A percentile compares a stretch with the other conserved stretches of the same genome.
These are phyloP conservation scores for Vitis cinerea DNA, from an alignment of 164 flowering plant genomes.

Conservation along the genomic window DNA sequence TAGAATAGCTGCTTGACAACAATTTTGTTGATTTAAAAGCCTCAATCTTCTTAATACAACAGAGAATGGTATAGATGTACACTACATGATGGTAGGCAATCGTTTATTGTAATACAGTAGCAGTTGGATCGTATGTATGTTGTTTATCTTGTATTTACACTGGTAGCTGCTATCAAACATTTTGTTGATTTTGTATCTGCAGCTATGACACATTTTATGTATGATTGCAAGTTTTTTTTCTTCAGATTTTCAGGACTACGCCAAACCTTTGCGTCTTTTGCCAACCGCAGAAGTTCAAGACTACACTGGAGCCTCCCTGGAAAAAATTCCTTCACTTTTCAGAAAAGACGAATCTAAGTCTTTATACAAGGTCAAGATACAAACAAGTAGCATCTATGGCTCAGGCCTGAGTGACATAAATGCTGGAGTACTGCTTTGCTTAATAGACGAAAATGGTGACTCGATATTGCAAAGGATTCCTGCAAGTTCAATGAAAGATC, in stretches of 20 bases:
- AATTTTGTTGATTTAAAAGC: too few relatives aligned
- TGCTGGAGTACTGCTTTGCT: conserved; percentile 69
- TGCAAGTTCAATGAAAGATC: conserved; percentile 20
- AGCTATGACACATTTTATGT: neutral
- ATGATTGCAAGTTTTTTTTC: neutral
- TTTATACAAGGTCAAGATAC: conserved; percentile 46
- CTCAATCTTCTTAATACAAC: too few relatives aligned
- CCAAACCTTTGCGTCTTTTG: conserved; percentile 64
- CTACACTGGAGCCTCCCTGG: conserved; percentile 25
- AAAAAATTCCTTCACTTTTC: conserved; percentile 21
- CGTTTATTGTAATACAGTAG: too few relatives aligned
- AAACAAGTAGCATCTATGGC: conserved; percentile 61
- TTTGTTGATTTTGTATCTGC: neutral
- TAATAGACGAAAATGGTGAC: conserved; percentile 71
- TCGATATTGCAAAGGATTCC: conserved; percentile 73
- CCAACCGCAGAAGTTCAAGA: conserved; percentile 52
- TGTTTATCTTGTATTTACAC: too few relatives aligned
- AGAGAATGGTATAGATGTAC: too few relatives aligned
- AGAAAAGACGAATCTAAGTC: conserved; percentile 29
- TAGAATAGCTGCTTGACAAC: too few relatives aligned
- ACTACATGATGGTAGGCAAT: too few relatives aligned
- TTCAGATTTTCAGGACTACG: conserved; percentile 75
- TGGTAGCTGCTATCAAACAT: neutral
- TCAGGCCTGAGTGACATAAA: conserved; percentile 56
- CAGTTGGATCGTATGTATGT: too few relatives aligned